A percentile compares a stretch with the other conserved stretches of the same genome.
These are phyloP conservation scores for Heritiera littoralis DNA, from an alignment of 345 rosid species.

Conservation along the genomic window DNA sequence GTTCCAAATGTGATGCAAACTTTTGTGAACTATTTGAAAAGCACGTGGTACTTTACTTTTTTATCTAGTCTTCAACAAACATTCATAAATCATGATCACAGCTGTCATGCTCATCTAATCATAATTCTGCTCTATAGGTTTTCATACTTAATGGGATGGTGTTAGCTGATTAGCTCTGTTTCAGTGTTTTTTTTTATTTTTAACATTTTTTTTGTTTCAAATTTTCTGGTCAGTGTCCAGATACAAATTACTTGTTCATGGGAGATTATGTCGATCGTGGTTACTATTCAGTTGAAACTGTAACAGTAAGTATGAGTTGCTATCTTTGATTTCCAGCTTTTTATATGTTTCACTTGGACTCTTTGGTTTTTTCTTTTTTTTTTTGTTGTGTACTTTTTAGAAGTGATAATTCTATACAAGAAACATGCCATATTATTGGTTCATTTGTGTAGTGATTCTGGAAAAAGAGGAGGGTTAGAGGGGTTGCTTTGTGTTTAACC, in stretches of 20 bases:
- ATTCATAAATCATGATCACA: not conserved
- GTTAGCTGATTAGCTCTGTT: not conserved
- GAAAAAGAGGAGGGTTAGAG: not conserved
- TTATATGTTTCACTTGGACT: not conserved
- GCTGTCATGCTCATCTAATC: not conserved
- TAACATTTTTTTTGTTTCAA: constrained; percentile 16
- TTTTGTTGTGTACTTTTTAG: not conserved
- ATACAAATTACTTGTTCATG: constrained; percentile 94
- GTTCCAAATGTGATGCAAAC: not conserved
- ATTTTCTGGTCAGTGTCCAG: constrained; percentile 70
- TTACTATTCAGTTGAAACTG: constrained; percentile 96
- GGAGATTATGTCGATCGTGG: constrained; percentile 98
- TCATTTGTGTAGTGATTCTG: not conserved
- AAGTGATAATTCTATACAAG: not conserved
- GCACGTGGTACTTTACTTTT: not conserved
- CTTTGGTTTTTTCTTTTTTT: not conserved
- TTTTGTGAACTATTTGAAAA: not conserved
- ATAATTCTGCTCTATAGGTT: not conserved
- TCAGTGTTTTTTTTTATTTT: not conserved
- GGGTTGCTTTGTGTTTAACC: not conserved
- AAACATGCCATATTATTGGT: not conserved
- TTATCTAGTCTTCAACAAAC: not conserved
- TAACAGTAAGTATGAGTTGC: constrained; percentile 56
- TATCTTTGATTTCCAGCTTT: not conserved
- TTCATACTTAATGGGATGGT: not conserved